Base-by-base conservation (phyloP, 129 eudicot genomes). In the Artemisia tridentata region DNA sequence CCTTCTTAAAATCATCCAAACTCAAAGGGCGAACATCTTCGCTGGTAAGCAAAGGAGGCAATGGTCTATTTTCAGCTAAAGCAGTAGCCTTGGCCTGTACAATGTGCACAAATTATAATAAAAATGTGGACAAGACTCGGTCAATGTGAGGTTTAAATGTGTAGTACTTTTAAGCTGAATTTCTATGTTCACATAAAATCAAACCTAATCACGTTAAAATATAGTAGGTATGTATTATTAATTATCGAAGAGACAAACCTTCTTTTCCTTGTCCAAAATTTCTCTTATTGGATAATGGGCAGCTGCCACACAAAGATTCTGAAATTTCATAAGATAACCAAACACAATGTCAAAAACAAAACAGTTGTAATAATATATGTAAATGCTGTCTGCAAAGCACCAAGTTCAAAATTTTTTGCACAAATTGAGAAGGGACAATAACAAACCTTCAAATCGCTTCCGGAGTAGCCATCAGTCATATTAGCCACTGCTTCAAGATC, bases 201-300 rank as follows among this genome's bases (percentile, higher is more conserved):
- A 7, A 38, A 38, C 11, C 45, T 38, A 38, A 7, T 7, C 45
- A 38, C 45, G 11, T 7, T 38, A 38, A 38, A 7, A 6, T 38
- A 38, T 38, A 38, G 10, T 38, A 38, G 45, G 45, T 7, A 38
- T 7, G 10, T 2, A 38, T 38, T 38, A 7, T 1, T 38, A 38
- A 7, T 7, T 38, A 38, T 38, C 2, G 8, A 9, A 13, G 19
- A 48, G 65, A 41, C 76, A 75, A 65, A 88, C 98, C 96, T 92
- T 82, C 77, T 88, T 86, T 62, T 92, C 95, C 83, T 88, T 84
- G 84, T 86, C 89, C 75, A 88, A 76, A 64, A 92, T 73, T 86
- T 88, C 98, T 92, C 98, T 73, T 60, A 88, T 88, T 38, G 98
- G 98, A 77, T 95, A 88, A 77, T 92, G 96, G 61, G 98, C 96